Evolutionary conservation across 768 basidiomycete genomes (phyloP), one percentile per base, ranked within the genome.

Genomic region (Suillus luteus): DNA sequence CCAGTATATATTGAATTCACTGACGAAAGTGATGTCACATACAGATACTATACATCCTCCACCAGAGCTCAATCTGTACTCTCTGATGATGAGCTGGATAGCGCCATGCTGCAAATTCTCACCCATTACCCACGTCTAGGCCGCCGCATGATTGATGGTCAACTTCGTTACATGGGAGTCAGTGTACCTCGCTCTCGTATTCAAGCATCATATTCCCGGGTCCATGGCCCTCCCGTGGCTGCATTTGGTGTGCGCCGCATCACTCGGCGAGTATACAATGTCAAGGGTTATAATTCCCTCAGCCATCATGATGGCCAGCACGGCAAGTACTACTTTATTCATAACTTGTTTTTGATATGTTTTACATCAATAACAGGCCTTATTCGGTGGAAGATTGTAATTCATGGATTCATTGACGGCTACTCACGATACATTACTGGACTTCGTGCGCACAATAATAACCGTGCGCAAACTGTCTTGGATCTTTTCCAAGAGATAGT

Each of bases 351-450:
- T 27, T 27, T 27, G 2, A 27, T 27, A 27, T 27, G 27, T 27
- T 27, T 27, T 27, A 27, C 27, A 27, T 27, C 27, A 27, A 1
- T 27, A 27, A 27, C 27, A 27, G 27, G 27, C 27, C 27, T 27
- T 27, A 75, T 76, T 24, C 15, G 33, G 0, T 75, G 69, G 72
- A 49, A 49, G 51, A 72, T 80, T 49, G 76, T 81, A 3, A 75
- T 76, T 3, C 81, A 81, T 67, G 75, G 74, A 1, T 80, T 79
- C 60, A 76, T 82, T 11, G 80, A 83, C 71, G 80, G 82, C 1
- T 75, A 76, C 57, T 77, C 77, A 11, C 55, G 8, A n/a, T 57
- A 35, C 5, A 68, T 78, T 11, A 71, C 69, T n/a, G 79, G 70
- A 2, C 65, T 82, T 10, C 59, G 61, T 1, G 77, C 76, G 0